Percentiles rank a stretch among this genome's conserved stretches.
Evolutionary conservation across 2,329 filamentous ascomycete genomes (phyloP).

Genomic region (Pseudophaeomoniella oleicola): DNA sequence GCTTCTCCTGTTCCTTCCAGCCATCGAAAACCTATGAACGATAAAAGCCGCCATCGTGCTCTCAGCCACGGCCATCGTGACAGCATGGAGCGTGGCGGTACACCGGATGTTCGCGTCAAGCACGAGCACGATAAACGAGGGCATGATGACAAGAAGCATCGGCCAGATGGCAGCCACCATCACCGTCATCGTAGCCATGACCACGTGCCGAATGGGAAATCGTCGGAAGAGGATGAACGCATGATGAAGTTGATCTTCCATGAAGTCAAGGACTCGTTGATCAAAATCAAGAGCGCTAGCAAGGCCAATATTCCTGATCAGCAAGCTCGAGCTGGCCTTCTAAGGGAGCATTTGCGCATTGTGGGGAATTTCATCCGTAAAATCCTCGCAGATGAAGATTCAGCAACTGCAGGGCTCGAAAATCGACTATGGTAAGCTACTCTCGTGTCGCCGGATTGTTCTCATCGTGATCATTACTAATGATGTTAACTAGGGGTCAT

Average conservation of each 20-base stretch:
- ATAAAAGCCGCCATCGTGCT: constrained; percentile 25
- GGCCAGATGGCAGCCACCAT: constrained; percentile 11
- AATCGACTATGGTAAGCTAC: constrained; percentile 27
- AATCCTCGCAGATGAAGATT: constrained; percentile 22
- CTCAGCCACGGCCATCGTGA: constrained; percentile 26
- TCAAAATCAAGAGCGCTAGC: constrained; percentile 28
- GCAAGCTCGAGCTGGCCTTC: constrained; percentile 24
- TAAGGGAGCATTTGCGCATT: constrained; percentile 26
- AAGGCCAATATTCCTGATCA: constrained; percentile 30
- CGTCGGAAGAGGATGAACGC: constrained; percentile 19
- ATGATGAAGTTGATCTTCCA: constrained; percentile 31
- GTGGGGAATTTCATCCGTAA: constrained; percentile 31
- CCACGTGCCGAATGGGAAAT: constrained; percentile 18
- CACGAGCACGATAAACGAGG: constrained; percentile 18
- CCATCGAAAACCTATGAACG: constrained; percentile 20
- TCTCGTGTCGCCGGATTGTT: neutral
- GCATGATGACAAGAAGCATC: constrained; percentile 13
- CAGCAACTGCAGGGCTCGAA: constrained; percentile 21
- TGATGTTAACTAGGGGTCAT: constrained; percentile 21
- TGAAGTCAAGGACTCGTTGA: constrained; percentile 28
- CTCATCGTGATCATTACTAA: constrained; percentile 11
- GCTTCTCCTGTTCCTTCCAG: constrained; percentile 29
- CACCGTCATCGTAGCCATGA: constrained; percentile 13
- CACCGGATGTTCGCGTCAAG: constrained; percentile 25
- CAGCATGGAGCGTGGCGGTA: constrained; percentile 26